Conservation (phyloP, 1,284 basidiomycete species). For the Trichosporon ovoides region DNA sequence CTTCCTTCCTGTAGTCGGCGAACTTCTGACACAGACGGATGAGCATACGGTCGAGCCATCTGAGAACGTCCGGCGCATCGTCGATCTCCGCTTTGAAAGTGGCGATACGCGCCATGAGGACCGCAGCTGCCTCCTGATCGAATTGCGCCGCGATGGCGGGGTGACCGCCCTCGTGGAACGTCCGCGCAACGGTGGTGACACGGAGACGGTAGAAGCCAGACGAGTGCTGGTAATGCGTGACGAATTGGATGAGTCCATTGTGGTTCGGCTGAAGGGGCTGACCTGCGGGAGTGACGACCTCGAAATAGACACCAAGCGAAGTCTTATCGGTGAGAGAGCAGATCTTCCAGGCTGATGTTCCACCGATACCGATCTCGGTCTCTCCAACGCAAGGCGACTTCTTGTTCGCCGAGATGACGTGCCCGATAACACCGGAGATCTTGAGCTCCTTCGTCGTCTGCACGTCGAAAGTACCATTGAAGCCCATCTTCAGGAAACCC, state of each 20-base stretch:
- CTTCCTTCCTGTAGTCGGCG: conserved; percentile 97
- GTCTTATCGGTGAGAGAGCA: conserved; percentile 85
- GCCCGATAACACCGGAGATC: conserved; percentile 95
- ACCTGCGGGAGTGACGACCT: conserved; percentile 97
- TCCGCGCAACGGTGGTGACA: conserved; percentile 93
- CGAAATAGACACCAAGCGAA: conserved; percentile 91
- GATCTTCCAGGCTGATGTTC: conserved; percentile 99
- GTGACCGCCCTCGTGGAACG: conserved; percentile 94
- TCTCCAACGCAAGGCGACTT: conserved; percentile 96
- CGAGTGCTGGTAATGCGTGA: conserved; percentile 97
- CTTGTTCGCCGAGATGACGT: conserved; percentile 94
- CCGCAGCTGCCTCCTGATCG: conserved; percentile 97
- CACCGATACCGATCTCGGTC: conserved; percentile 98
- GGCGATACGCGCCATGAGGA: conserved; percentile 97
- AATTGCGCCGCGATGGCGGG: conserved; percentile 89
- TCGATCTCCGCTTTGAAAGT: conserved; percentile 99
- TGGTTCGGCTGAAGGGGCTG: conserved; percentile 87
- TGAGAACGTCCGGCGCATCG: conserved; percentile 91
- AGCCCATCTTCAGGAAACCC: conserved; percentile 92
- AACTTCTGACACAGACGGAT: conserved; percentile 99
- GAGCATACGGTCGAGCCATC: conserved; percentile 98
- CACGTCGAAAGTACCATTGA: conserved; percentile 98
- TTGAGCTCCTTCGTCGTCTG: conserved; percentile 98
- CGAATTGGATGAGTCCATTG: conserved; percentile 94
- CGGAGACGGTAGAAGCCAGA: conserved; percentile 90